Percentiles rank a stretch among this genome's conserved stretches.
Conservation (phyloP, 2,329 filamentous ascomycete species). For the Colletotrichum musae region DNA sequence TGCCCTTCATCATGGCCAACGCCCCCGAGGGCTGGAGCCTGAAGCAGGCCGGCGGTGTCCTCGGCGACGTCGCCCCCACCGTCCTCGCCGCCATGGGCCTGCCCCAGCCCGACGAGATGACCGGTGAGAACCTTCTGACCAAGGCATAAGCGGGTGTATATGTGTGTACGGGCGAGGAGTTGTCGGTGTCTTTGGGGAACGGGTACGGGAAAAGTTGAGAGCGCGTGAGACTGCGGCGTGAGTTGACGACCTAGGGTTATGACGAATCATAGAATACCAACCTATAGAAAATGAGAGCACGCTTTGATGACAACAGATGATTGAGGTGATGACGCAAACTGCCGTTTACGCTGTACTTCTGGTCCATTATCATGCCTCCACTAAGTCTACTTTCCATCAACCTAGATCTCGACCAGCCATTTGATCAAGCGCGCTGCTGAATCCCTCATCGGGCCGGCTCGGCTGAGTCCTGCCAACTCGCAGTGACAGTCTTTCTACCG, state of each 20-base stretch:
- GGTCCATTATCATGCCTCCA: too few species aligned
- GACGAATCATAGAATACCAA: conserved; percentile 30
- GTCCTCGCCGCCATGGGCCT: conserved; percentile 92
- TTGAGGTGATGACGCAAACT: too few species aligned
- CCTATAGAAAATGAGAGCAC: conserved; percentile 41
- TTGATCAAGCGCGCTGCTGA: too few species aligned
- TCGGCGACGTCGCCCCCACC: conserved; percentile 98
- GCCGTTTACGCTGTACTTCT: too few species aligned
- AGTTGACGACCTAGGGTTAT: conserved; percentile 34
- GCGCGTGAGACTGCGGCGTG: conserved; percentile 18
- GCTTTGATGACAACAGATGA: conserved; percentile 32
- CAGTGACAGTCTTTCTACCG: too few species aligned
- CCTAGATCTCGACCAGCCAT: too few species aligned
- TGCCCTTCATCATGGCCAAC: conserved; percentile 98
- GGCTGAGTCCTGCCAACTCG: too few species aligned
- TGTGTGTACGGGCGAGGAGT: conserved; percentile 16
- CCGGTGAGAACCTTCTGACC: conserved; percentile 84
- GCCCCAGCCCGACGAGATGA: conserved; percentile 92
- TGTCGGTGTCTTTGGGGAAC: conserved; percentile 33
- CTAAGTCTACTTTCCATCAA: too few species aligned
- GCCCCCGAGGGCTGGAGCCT: conserved; percentile 91
- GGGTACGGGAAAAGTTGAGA: conserved; percentile 39
- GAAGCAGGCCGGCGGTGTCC: conserved; percentile 82
- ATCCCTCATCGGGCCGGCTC: too few species aligned
- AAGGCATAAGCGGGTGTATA: conserved; percentile 61